phyloP scores from a whole-genome alignment of 345 rosid species.

The Cochlearia excelsa region DNA sequence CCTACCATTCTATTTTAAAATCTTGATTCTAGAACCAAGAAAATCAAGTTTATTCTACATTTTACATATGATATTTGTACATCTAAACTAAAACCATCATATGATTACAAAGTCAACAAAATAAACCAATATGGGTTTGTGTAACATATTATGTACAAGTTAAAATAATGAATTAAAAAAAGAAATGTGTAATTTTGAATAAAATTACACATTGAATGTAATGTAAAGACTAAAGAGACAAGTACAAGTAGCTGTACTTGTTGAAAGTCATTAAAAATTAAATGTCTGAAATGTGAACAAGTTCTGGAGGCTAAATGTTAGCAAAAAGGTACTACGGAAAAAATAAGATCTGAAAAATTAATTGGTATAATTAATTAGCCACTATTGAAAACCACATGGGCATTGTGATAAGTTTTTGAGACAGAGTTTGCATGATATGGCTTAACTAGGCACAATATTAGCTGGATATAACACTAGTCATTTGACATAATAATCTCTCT shows the following conservation, averaged over 20 bases:
- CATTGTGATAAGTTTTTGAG: slow-evolving; percentile 34
- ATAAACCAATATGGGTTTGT: slow-evolving; percentile 5
- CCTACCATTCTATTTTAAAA: slow-evolving; percentile 22
- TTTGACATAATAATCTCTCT: slow-evolving; percentile 32
- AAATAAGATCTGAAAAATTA: slow-evolving; percentile 28
- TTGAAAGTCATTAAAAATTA: slow-evolving; percentile 22
- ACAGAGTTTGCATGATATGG: slow-evolving; percentile 33
- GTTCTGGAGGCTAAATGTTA: slow-evolving; percentile 26
- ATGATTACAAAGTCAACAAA: slow-evolving; percentile 9
- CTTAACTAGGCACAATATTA: slow-evolving; percentile 26
- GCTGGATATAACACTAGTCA: slow-evolving; percentile 19
- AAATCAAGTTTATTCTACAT: slow-evolving; percentile 4
- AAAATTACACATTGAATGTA: slow-evolving; percentile 17
- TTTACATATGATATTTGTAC: neutral
- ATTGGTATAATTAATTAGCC: slow-evolving; percentile 25
- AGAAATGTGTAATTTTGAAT: slow-evolving; percentile 3
- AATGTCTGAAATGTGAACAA: slow-evolving; percentile 28
- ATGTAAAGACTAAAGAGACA: slow-evolving; percentile 20
- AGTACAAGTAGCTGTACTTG: slow-evolving; percentile 36
- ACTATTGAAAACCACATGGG: slow-evolving; percentile 34
- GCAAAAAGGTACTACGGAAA: slow-evolving; percentile 33
- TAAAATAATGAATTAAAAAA: neutral
- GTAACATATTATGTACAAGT: neutral
- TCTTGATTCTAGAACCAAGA: slow-evolving; percentile 9
- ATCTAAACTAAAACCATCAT: neutral